These are phyloP conservation scores for Galerina sulciceps DNA, from an alignment of 768 basidiomycete species.

Conservation along the genomic window DNA sequence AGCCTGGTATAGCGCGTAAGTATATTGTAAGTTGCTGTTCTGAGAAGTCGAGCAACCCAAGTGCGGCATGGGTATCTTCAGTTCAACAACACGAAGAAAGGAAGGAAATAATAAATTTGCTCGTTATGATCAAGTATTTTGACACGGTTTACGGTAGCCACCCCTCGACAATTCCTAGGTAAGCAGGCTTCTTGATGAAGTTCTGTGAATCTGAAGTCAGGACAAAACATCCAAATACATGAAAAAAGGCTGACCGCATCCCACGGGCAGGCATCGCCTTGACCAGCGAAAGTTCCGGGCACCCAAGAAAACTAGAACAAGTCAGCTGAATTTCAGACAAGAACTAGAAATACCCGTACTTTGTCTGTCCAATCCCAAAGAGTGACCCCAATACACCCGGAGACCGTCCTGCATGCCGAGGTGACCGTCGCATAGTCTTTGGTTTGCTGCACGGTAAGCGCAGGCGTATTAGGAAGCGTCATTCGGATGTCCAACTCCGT, in stretches of 20 bases:
- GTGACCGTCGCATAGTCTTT: constrained; percentile 62
- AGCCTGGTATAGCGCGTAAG: no score
- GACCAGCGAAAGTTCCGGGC: constrained; percentile 38
- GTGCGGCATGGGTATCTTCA: no score
- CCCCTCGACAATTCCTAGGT: constrained; percentile 47
- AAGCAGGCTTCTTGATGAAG: constrained; percentile 47
- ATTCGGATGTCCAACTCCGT: constrained; percentile 73
- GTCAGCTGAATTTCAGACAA: neutral
- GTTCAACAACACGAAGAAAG: neutral
- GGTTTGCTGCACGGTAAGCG: constrained; percentile 55
- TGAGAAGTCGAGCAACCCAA: no score
- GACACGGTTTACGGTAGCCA: constrained; percentile 13
- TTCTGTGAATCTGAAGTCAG: constrained; percentile 28
- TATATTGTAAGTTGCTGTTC: no score
- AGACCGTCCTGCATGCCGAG: constrained; percentile 50
- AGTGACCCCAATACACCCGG: constrained; percentile 47
- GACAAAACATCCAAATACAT: neutral
- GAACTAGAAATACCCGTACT: constrained; percentile 5
- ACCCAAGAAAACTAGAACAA: constrained; percentile 42
- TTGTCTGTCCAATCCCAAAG: constrained; percentile 53
- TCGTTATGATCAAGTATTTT: no score
- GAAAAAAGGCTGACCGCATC: constrained; percentile 29
- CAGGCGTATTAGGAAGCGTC: constrained; percentile 53
- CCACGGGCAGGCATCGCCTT: constrained; percentile 47
- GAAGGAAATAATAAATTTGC: neutral